Base-by-base conservation (phyloP, 441 rosid species). In the Eutrema salsugineum region DNA sequence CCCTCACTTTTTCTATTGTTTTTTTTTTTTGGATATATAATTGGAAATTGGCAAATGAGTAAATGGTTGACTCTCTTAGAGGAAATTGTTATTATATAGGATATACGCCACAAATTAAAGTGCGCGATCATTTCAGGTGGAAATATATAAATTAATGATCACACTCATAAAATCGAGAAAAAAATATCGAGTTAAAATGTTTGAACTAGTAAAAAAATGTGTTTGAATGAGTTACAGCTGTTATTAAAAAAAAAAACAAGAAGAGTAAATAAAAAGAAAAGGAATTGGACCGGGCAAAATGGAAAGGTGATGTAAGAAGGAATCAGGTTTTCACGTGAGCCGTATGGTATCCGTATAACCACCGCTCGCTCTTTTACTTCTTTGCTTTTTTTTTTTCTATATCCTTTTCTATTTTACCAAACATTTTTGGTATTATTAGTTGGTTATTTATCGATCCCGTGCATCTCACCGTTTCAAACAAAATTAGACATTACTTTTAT, bases 241-340 rank as follows among this genome's bases (percentile, higher is more conserved):
- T 57, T 2, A 24, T 30, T 32, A 42, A 24, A 11, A 44, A 43
- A 10, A 42, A 28, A 28, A 4, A 43, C 11, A 5, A 30, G 6
- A 11, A 38, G 7, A 30, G 7, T 30, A 56, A 20, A 2, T 3
- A 42, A 30, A 66, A 0, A 28, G 8, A 42, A 42, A 3, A 17
- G 7, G 14, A 28, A 46, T 10, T 58, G 43, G 75, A 70, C 68
- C 53, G 75, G 49, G 68, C 75, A 70, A 70, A 59, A 8, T 38
- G 42, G n/a, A 58, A 69, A 58, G 19, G 49, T 61, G 51, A 61
- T 50, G 67, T 40, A 70, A 59, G 42, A 47, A 39, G 42, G 67
- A 70, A 48, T 36, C 74, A 59, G 68, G 60, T 48, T 61, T 71
- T 61, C 68, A 71, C 75, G 74, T 70, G 74, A 59, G 60, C 67